Evolutionary conservation across 2,329 filamentous ascomycete species (phyloP).

Genomic region (Fusarium sp.): DNA sequence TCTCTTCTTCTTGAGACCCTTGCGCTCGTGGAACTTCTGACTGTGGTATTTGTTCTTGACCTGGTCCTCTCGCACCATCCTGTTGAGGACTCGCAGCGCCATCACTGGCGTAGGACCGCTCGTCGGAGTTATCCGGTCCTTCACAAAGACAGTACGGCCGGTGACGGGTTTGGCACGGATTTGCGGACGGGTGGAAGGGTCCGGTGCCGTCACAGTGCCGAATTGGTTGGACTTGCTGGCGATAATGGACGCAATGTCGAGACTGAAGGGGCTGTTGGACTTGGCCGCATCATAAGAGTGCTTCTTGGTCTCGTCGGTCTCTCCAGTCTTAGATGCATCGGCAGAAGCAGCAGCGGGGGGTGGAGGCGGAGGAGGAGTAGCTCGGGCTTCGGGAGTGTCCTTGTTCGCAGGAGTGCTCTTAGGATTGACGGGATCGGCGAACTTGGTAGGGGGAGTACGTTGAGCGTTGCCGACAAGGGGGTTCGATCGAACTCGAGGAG

Average conservation of each 20-base stretch:
- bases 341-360: conserved; percentile 18
- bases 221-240: conserved; percentile 50
- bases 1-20: conserved; percentile 83
- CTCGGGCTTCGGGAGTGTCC: conserved; percentile 24
- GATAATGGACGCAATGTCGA: conserved; percentile 57
- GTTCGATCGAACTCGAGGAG: conserved; percentile 44
- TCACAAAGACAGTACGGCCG: conserved; percentile 58
- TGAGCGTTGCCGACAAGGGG: conserved; percentile 52
- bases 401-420: conserved; percentile 16
- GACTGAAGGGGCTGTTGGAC: conserved; percentile 29
- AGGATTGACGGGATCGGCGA: conserved; percentile 16
- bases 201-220: conserved; percentile 28
- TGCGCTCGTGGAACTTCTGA: conserved; percentile 82
- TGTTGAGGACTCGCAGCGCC: conserved; percentile 61
- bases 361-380: conserved; percentile 28
- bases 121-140: conserved; percentile 47
- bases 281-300: conserved; percentile 51
- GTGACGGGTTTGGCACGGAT: conserved; percentile 54
- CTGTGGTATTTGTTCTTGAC: conserved; percentile 67
- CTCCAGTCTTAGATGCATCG: conserved; percentile 9
- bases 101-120: conserved; percentile 59
- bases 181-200: conserved; percentile 50
- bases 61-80: conserved; percentile 65
- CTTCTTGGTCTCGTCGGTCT: not conserved
- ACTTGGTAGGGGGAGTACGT: conserved; percentile 19